These are phyloP conservation scores for Mycena belliarum DNA, from an alignment of 768 basidiomycete species.

Conservation along the genomic window DNA sequence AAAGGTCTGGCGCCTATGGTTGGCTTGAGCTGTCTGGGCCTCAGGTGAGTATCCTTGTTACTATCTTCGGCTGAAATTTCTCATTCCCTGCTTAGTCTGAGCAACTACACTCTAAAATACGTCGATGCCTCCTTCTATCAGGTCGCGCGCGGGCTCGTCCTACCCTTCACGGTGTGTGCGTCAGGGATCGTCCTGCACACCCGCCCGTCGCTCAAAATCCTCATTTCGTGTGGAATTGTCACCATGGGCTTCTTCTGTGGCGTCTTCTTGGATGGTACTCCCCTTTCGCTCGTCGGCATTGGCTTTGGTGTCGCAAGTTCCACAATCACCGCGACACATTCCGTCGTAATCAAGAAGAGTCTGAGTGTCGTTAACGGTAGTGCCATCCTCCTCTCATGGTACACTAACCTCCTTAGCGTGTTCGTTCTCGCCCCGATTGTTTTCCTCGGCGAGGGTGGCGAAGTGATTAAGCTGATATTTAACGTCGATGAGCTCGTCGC, in stretches of 20 bases:
- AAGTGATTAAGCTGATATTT: conserved; percentile 61
- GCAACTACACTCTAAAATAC: conserved; percentile 90
- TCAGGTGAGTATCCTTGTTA: conserved; percentile 54
- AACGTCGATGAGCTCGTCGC: conserved; percentile 39
- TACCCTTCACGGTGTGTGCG: conserved; percentile 91
- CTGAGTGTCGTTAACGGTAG: conserved; percentile 80
- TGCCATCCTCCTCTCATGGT: conserved; percentile 87
- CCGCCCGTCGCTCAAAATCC: conserved; percentile 73
- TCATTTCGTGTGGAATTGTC: conserved; percentile 76
- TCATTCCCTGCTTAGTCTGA: conserved; percentile 55
- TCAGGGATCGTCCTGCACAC: conserved; percentile 77
- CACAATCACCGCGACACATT: conserved; percentile 85
- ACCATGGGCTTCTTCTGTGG: conserved; percentile 92
- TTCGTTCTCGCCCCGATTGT: conserved; percentile 72
- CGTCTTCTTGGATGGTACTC: conserved; percentile 74
- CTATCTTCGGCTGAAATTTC: not conserved
- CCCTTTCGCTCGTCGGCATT: conserved; percentile 64
- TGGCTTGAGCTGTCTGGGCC: conserved; percentile 74
- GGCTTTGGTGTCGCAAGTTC: conserved; percentile 83
- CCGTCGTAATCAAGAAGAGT: conserved; percentile 90
- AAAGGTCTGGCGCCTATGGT: conserved; percentile 80
- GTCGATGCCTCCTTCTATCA: conserved; percentile 96
- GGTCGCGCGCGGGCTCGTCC: conserved; percentile 89
- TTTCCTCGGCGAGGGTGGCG: conserved; percentile 71
- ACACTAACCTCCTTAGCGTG: conserved; percentile 84